These are phyloP conservation scores for Paraphoma sp. DNA, from an alignment of 2,329 filamentous ascomycete genomes.

Conservation along the genomic window DNA sequence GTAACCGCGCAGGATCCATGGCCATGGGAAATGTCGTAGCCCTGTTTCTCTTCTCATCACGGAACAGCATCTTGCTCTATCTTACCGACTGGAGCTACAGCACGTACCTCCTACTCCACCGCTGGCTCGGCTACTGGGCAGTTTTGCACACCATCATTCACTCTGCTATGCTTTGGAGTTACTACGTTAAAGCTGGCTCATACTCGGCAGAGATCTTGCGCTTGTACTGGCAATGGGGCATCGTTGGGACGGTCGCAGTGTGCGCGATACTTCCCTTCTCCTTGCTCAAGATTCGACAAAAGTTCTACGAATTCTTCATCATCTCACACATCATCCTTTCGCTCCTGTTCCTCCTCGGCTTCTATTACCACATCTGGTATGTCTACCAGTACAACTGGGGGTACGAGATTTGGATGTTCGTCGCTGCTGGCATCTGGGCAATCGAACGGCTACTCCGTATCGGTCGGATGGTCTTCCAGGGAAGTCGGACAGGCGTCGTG, in stretches of 20 bases:
- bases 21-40: slow-evolving; percentile 36
- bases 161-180: slow-evolving; percentile 16
- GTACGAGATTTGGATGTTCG: slow-evolving; percentile 56
- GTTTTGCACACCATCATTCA: slow-evolving; percentile 21
- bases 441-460: slow-evolving; percentile 54
- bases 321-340: slow-evolving; percentile 33
- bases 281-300: slow-evolving; percentile 31
- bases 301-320: slow-evolving; percentile 42
- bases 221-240: slow-evolving; percentile 46
- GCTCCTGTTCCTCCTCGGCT: slow-evolving; percentile 33
- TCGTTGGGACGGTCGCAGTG: slow-evolving; percentile 39
- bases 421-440: slow-evolving; percentile 51
- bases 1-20: slow-evolving; percentile 37
- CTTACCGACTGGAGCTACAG: slow-evolving; percentile 46
- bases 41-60: slow-evolving; percentile 37
- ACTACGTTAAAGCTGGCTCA: slow-evolving; percentile 16
- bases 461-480: background rate
- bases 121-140: slow-evolving; percentile 27
- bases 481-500: background rate
- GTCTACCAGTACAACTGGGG: slow-evolving; percentile 29
- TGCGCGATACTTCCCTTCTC: slow-evolving; percentile 31
- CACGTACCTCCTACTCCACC: slow-evolving; percentile 45
- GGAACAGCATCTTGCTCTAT: slow-evolving; percentile 46
- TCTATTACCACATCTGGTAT: slow-evolving; percentile 47
- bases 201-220: slow-evolving; percentile 20